Percentiles rank a stretch among this genome's conserved stretches.
Conservation (phyloP, 441 rosid species). For the Populus hybrid region DNA sequence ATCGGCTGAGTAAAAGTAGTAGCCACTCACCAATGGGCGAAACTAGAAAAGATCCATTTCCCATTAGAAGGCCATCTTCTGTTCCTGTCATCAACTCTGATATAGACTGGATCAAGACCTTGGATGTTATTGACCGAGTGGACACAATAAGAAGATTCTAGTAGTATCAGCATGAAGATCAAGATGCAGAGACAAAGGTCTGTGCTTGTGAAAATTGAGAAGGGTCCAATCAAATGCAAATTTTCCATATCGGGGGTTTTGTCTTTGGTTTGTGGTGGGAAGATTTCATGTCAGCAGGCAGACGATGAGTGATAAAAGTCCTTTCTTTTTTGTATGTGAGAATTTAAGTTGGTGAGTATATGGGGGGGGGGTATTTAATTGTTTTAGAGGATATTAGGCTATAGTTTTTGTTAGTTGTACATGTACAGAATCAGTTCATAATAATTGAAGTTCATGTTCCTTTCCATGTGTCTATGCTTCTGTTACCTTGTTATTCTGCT, state of each 20-base stretch:
- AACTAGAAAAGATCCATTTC: conserved; percentile 59
- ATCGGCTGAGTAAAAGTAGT: conserved; percentile 85
- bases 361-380: conserved; percentile 19
- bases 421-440: conserved; percentile 34
- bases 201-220: not conserved
- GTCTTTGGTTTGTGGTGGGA: conserved; percentile 3
- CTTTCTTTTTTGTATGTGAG: conserved; percentile 20
- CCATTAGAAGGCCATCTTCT: conserved; percentile 62
- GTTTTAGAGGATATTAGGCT: conserved; percentile 20
- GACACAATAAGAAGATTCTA: conserved; percentile 66
- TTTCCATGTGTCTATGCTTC: not conserved
- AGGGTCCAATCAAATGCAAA: conserved; percentile 13
- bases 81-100: conserved; percentile 74
- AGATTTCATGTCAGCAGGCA: not conserved
- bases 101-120: conserved; percentile 71
- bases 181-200: conserved; percentile 3
- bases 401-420: conserved; percentile 21
- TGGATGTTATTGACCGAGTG: conserved; percentile 89
- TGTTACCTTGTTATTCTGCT: not conserved
- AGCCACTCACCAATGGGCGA: conserved; percentile 81
- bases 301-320: conserved; percentile 14
- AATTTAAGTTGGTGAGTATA: conserved; percentile 14
- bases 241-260: not conserved
- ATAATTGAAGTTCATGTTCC: conserved; percentile 14
- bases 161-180: conserved; percentile 1